Evolutionary conservation across 345 rosid species (phyloP), one percentile per base, ranked within the genome.

Genomic region (Populus tremula): DNA sequence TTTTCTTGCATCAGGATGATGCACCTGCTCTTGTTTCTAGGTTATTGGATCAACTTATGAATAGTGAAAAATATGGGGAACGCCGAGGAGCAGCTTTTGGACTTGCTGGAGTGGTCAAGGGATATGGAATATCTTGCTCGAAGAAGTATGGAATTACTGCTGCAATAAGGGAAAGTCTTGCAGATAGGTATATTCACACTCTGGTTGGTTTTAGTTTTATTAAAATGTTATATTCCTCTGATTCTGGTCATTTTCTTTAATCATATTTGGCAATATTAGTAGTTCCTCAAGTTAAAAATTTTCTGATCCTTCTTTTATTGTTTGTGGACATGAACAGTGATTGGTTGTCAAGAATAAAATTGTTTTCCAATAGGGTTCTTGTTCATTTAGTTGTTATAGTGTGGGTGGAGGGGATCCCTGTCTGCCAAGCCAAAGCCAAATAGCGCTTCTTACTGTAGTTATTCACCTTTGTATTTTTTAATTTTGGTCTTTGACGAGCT

Each of bases 31-130:
- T 96, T 78, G 84, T 93, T 75, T 91, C 90, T 69, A 89, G 89
- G 74, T 86, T 96, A 78, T 85, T 96, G 90, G 90, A 90, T 83
- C 92, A 89, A 81, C 86, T 96, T 67, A 84, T 93, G 93, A 92
- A 87, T 83, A 91, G 94, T 85, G 98, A 96, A 64, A 92, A 91
- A 85, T 96, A 96, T 81, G 99, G 99, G 65, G 97, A 96, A 50
- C 97, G 98, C 23, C 94, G 99, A 77, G 98, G 99, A 76, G 99
- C 97, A 62, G 99, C 97, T 82, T 96, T 93, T 90, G 99, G 98
- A 82, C 90, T 96, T 83, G 96, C 98, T 50, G 99, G 99, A 78
- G 91, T 88, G 17, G 93, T 91, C 18, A 90, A 91, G 90, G 98
- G 99, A 79, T 88, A 92, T 80, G 99, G 99, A 83, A 87, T 96